Evolutionary conservation across 441 rosid genomes (phyloP), one percentile per base, ranked within the genome.

Genomic region (Bruguiera hainesii): DNA sequence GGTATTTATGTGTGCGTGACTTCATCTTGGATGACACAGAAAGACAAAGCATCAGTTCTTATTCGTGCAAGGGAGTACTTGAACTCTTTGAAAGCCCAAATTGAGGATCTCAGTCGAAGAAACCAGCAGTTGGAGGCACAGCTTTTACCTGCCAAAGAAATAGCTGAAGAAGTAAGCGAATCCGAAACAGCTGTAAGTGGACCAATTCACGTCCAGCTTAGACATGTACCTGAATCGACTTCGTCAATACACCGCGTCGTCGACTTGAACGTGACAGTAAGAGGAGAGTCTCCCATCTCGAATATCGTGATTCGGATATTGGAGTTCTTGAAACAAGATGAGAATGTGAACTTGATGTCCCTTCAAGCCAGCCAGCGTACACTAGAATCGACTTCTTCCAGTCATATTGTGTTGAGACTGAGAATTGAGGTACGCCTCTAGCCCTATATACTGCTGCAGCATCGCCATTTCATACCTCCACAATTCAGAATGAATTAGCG

Each of bases 1-100:
- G 5, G 46, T 6, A 26, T 48, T 62, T 25, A 26, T 49, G 50
- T 55, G 29, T 21, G 57, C 28, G 26, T 53, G 57, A 3, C 26
- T 51, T 46, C 35, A 18, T 50, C 28, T 19, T 26, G 25, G 10
- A 64, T 64, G 16, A 5, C 68, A 10, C 29, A 90, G 98, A 93
- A 75, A 75, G 98, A 93, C 79, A 88, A 83, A 55, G 84, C 83
- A 6, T 82, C 93, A 4, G 71, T 88, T 61, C 87, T 88, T 6
- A 39, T 42, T 23, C 75, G 77, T 48, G 73, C 89, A 18, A 80
- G 84, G 74, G 89, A 84, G 31, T 65, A 80, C 76, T 57, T 88
- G 60, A 64, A 65, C 5, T 68, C 79, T 9, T 64, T 88, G 77
- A 77, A 55, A 49, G 77, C 56, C 59, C 85, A 80, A 78, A 65